Conservation (phyloP, 75 land plant genomes). For the Ceratopteris richardii region DNA sequence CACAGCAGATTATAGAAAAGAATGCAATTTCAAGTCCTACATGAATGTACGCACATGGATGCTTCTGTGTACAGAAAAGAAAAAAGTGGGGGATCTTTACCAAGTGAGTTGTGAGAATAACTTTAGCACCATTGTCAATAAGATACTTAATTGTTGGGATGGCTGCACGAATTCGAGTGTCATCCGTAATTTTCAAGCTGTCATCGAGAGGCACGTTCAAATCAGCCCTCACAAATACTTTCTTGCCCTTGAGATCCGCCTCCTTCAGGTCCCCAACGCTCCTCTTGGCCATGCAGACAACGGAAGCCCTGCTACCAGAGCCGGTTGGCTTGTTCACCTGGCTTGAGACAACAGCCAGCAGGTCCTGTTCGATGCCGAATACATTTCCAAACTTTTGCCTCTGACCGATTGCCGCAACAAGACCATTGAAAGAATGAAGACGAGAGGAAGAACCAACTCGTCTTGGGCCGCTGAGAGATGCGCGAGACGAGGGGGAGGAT, state of each 20-base stretch:
- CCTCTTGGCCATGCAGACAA: constrained; percentile 18
- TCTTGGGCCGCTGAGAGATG: constrained; percentile 1
- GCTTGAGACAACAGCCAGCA: constrained; percentile 1
- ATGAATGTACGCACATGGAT: too few relatives aligned
- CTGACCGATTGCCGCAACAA: constrained; percentile 6
- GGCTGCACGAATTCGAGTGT: constrained; percentile 41
- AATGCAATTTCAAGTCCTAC: too few relatives aligned
- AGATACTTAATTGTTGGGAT: constrained; percentile 39
- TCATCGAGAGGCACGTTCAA: constrained; percentile 40
- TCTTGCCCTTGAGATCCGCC: constrained; percentile 36
- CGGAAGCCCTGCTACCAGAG: background rate
- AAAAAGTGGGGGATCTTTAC: constrained; percentile 2
- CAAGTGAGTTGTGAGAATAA: constrained; percentile 38
- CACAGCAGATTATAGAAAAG: too few relatives aligned
- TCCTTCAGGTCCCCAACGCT: constrained; percentile 29
- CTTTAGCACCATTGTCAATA: constrained; percentile 28
- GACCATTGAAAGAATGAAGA: constrained; percentile 12
- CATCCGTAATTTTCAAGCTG: constrained; percentile 28
- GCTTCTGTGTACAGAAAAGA: background rate
- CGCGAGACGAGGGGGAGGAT: background rate
- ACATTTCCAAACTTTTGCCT: constrained; percentile 1
- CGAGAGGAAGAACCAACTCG: background rate
- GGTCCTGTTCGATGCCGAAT: background rate
- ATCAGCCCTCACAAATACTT: constrained; percentile 38
- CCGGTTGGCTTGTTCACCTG: background rate